Conservation (phyloP, 345 rosid species). For the Eucalyptus marginata region DNA sequence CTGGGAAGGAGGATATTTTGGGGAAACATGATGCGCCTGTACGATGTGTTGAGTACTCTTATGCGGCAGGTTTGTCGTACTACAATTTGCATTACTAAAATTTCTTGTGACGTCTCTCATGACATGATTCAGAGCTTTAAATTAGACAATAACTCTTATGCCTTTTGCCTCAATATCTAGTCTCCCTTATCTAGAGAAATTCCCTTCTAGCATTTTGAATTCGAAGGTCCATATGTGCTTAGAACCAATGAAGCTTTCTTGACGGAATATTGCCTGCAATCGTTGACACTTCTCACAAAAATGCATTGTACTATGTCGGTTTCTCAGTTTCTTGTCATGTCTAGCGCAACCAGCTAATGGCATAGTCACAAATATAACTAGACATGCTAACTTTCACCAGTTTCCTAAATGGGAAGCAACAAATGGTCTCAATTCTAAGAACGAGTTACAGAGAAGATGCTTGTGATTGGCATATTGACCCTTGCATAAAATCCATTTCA, state of each 20-base stretch:
- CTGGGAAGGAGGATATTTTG: conserved; percentile 72
- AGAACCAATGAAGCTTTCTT: not conserved
- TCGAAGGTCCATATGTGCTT: not conserved
- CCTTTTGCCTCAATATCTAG: not conserved
- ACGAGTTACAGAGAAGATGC: not conserved
- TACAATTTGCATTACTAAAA: not conserved
- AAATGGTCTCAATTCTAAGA: not conserved
- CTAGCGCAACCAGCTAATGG: not conserved
- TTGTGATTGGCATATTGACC: not conserved
- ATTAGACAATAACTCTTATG: not conserved
- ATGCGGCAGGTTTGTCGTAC: conserved; percentile 66
- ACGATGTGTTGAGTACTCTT: conserved; percentile 89
- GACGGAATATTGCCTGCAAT: not conserved
- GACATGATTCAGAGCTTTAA: not conserved
- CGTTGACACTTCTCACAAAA: not conserved
- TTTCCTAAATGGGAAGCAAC: not conserved
- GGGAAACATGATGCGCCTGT: conserved; percentile 89
- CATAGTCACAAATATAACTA: not conserved
- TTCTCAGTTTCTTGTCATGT: not conserved
- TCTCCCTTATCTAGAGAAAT: not conserved
- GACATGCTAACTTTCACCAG: not conserved
- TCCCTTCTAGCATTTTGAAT: not conserved
- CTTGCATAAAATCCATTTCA: not conserved
- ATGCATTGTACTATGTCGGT: not conserved
- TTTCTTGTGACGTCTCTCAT: not conserved